Conservation (phyloP, 306 rosid genomes). For the Morella rubra region DNA sequence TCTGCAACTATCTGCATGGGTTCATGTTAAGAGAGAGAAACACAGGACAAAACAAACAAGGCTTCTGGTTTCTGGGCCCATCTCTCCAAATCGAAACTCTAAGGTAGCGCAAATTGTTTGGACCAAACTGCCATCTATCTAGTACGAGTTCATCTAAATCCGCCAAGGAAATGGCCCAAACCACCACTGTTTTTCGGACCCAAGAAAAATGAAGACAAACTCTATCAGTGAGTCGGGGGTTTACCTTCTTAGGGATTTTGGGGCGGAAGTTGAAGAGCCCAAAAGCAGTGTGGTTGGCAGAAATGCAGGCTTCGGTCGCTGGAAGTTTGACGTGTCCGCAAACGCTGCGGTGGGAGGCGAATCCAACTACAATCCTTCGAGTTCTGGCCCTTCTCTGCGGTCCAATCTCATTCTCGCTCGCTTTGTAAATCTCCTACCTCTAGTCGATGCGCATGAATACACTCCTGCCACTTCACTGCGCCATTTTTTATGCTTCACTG, state of each 20-base stretch:
- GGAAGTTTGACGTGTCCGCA: no score
- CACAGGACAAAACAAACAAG: neutral
- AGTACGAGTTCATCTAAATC: neutral
- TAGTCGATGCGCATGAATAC: no score
- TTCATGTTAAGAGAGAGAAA: no score
- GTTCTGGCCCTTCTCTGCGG: neutral
- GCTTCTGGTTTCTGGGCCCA: neutral
- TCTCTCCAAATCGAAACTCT: neutral
- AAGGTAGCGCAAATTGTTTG: neutral
- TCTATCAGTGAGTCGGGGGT: neutral
- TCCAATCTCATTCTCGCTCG: neutral
- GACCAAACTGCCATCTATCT: neutral
- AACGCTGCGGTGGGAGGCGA: neutral
- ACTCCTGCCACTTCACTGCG: neutral
- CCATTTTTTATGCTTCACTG: neutral
- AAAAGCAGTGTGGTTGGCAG: no score
- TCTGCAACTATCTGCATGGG: no score
- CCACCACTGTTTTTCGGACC: no score
- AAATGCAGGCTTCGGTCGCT: no score
- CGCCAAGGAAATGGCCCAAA: neutral
- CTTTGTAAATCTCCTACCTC: neutral
- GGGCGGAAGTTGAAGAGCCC: no score
- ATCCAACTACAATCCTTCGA: neutral
- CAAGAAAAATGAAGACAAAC: no score
- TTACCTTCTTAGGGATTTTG: no score